phyloP scores from a whole-genome alignment of 257 asterid genomes.

The Fraxinus cuspidata region DNA sequence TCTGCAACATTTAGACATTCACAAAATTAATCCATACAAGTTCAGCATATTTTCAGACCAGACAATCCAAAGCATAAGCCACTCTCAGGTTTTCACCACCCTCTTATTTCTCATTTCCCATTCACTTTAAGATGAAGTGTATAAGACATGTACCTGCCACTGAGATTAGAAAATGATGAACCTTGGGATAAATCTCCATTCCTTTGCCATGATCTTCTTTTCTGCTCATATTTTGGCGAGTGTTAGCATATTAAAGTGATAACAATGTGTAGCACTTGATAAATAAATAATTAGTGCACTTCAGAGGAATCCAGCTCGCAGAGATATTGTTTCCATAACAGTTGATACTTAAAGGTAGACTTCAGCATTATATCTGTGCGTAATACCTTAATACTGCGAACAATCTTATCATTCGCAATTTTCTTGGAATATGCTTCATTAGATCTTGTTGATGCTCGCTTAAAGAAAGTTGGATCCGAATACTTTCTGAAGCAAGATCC shows the following conservation, averaged over 20 bases:
- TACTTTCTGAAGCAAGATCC: conserved; percentile 97
- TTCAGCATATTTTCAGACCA: conserved; percentile 5
- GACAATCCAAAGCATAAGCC: conserved; percentile 1
- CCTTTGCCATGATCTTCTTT: conserved; percentile 66
- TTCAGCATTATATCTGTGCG: conserved; percentile 1
- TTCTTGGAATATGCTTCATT: conserved; percentile 54
- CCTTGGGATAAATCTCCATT: conserved; percentile 54
- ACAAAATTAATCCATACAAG: conserved; percentile 16
- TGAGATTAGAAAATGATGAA: conserved; percentile 63
- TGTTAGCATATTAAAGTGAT: conserved; percentile 11
- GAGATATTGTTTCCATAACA: conserved; percentile 14
- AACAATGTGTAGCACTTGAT: neutral
- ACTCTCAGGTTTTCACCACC: neutral
- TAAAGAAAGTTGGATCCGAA: conserved; percentile 92
- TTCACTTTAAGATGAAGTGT: conserved; percentile 21
- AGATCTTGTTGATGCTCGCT: conserved; percentile 63
- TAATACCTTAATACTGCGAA: conserved; percentile 77
- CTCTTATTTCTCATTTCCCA: conserved; percentile 2
- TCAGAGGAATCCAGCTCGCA: neutral
- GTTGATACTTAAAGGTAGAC: neutral
- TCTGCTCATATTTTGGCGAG: conserved; percentile 60
- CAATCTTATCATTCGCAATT: conserved; percentile 53
- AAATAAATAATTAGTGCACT: neutral
- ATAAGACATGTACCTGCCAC: conserved; percentile 60
- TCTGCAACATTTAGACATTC: conserved; percentile 48